Base-by-base conservation (phyloP, 2,329 filamentous ascomycete species). In the Fusarium anthophilum region DNA sequence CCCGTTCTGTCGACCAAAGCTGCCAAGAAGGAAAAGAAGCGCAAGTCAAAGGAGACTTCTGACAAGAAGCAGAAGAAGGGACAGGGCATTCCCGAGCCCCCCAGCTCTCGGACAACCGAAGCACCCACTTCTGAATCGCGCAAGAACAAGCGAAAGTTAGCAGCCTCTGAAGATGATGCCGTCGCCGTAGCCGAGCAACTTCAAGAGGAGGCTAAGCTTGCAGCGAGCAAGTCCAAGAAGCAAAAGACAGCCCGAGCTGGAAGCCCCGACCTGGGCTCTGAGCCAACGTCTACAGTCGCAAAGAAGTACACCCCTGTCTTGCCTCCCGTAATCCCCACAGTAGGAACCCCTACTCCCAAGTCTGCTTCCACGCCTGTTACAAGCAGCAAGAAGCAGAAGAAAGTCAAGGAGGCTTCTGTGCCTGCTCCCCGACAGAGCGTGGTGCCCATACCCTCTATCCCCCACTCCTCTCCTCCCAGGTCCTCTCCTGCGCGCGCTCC, bases 141-240 rank as follows among this genome's bases (percentile, higher is more conserved):
- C 28, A 82, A 81, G 71, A 80, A 81, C 66, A 83, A 83, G 77
- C 78, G 82, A 63, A 84, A 83, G 77, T 82, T 80, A 51, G 74
- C 78, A 28, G 38, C 73, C 20, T 84, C 82, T 4, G 82, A 84
- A 32, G 82, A 84, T n/a, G 82, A 84, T 39, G 80, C 82, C 20
- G 70, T 78, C 12, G 80, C 80, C 22, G 80, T 80, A 17, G 77
- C 81, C 11, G 77, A 80, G 64, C 83, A 85, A 63, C 76, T 83
- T n/a, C 72, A 73, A 56, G 73, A 78, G 53, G 81, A 85, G 70
- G 79, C 70, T 60, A 74, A 78, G 45, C 80, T 80, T 13, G 81
- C 81, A 8, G 77, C 80, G n/a, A 81, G 82, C 69, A 87, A 86
- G 78, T 79, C 84, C 28, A 83, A 84, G 77, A 82, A 84, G 74